A percentile compares a stretch with the other conserved stretches of the same genome.
These are phyloP conservation scores for Collybia sp. DNA, from an alignment of 768 basidiomycete species.

Conservation along the genomic window DNA sequence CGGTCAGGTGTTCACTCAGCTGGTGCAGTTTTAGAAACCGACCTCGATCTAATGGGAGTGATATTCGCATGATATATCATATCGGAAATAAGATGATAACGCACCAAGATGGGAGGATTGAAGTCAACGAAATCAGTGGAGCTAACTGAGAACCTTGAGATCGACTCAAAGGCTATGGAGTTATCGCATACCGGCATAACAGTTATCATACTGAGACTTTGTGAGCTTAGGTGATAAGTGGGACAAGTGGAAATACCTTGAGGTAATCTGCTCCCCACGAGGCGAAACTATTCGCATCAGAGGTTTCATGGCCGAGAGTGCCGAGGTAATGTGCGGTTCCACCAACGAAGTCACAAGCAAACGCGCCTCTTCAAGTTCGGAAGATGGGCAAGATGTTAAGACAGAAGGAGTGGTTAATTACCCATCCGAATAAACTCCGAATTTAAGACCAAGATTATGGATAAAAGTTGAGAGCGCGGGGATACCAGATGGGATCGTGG, in stretches of 20 bases:
- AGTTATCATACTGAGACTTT: conserved; percentile 39
- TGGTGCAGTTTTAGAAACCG: conserved; percentile 1
- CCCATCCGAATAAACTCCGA: conserved; percentile 58
- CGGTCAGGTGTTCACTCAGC: neutral
- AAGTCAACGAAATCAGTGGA: conserved; percentile 40
- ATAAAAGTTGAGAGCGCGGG: conserved; percentile 32
- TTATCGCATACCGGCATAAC: conserved; percentile 31
- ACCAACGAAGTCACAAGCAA: conserved; percentile 40
- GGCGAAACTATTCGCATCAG: conserved; percentile 43
- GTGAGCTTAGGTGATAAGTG: neutral
- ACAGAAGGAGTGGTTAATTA: conserved; percentile 9
- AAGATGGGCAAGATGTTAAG: neutral
- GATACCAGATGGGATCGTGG: conserved; percentile 31
- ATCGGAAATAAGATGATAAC: conserved; percentile 5
- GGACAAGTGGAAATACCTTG: conserved; percentile 18
- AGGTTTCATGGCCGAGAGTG: conserved; percentile 39
- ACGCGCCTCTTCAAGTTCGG: conserved; percentile 29
- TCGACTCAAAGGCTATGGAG: neutral
- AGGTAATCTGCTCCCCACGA: conserved; percentile 46
- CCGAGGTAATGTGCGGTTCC: conserved; percentile 40
- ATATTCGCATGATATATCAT: conserved; percentile 1
- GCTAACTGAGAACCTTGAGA: conserved; percentile 19
- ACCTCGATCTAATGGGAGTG: conserved; percentile 27
- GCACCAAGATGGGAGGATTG: conserved; percentile 35
- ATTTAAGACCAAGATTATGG: conserved; percentile 45